Base-by-base conservation (phyloP, 1,284 basidiomycete genomes). In the Sporisorium scitamineum region DNA sequence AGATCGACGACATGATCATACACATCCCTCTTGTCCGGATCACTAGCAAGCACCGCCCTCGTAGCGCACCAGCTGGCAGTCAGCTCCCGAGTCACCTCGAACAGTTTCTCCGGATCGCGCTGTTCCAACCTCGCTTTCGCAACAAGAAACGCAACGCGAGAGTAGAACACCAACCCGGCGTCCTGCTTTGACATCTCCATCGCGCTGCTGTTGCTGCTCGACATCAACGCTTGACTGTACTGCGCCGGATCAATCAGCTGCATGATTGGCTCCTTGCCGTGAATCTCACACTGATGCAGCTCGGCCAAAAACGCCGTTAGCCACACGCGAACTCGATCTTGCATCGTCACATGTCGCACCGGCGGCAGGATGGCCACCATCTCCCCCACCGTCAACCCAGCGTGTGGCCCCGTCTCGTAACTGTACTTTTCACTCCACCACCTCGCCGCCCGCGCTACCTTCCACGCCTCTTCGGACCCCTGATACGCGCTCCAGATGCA, bases 311-410 rank as follows among this genome's bases (percentile, higher is more conserved):
- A 74, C 8, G 71, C 71, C 11, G 48, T 59, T 3, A 74, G 44
- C 71, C 71, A 69, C 0, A 74, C 59, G 2, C 71, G 42, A 10
- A 65, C 66, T 0, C 71, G 48, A 31, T 74, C 71, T 18, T 62
- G 71, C n/a, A 69, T 65, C 9, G 53, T 55, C 26, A 74, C 66
- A 16, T 69, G 61, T 14, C 66, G 54, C 4, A 74, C 60, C 0
- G 71, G 71, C 16, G 71, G 71, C 7, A 74, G 52, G 29, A 74
- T 74, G 10, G 71, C 71, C 2, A 74, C 71, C 58, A 74, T 69
- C n/a, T 74, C 71, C 0, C 71, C 71, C 0, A 74, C 71, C 0
- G 71, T 74, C 18, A 69, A 32, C 3, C 71, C 71, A 5, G 61
- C 61, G 11, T 65, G 61, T 18, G 66, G 66, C 0, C 61, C 70